Base-by-base conservation (phyloP, 352 stramenopile genomes). In the Globisporangium acanthophoron region DNA sequence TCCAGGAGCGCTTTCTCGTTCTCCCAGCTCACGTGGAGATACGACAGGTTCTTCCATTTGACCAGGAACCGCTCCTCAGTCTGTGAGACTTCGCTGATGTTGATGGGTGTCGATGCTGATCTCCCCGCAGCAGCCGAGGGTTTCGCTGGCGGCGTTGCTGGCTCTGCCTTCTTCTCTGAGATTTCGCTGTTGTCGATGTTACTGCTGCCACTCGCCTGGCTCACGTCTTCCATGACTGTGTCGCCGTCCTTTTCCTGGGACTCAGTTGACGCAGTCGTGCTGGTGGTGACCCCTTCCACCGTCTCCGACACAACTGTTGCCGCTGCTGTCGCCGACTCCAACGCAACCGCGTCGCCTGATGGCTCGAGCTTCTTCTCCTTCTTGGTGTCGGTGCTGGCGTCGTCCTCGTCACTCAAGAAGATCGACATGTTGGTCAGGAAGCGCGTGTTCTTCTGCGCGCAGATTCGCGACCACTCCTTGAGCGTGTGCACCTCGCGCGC, bases 1-100 rank as follows among this genome's bases (percentile, higher is more conserved):
- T 94, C 83, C 35, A 93, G 53, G 29, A 97, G 69, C 24, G 83
- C 73, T 49, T 86, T 73, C 65, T 96, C 84, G 15, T 71, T 94
- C 73, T 97, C 87, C 90, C 90, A 97, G 54, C 85, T 94, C 20
- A 90, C 85, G 64, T 97, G 90, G 20, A 97, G 70, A 63, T 95
- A 94, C 31, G 88, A 96, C 13, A 96, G 61, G 11, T 76, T 84
- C 55, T 91, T 91, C 90, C 90, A 97, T 60, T 97, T 97, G 53
- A 97, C 73, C 56, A 97, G 62, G 39, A 94, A 97, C n/a, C 85
- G 76, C 54, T 82, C 76, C 33, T 80, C 67, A 45, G 57, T 67
- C 61, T 64, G 56, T 31, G 59, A 62, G 11, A 61, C 55, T 18
- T 66, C 59, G 29, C 31, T 44, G 40, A 62, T 56, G 21, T 33